Conservation (phyloP, 73 alveolate genomes). For the Tetrahymena thermophila region DNA sequence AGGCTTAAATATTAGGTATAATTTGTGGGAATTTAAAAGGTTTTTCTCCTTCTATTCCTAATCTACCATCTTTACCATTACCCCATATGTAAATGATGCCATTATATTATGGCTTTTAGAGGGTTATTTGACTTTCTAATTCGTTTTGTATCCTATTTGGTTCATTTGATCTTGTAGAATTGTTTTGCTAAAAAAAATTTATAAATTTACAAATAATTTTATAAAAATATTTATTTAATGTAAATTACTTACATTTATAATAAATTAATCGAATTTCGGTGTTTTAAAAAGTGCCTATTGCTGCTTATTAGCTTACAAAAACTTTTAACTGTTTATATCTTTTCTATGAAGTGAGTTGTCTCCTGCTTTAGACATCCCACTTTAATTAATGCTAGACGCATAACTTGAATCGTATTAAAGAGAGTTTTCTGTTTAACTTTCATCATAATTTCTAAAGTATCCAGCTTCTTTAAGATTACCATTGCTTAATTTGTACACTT, state of each 20-base stretch:
- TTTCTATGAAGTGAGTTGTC: not conserved
- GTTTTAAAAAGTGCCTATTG: not conserved
- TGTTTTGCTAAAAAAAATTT: not conserved
- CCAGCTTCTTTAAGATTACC: not conserved
- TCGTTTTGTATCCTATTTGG: not conserved
- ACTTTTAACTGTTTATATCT: not conserved
- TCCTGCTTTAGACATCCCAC: not conserved
- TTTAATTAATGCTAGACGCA: not conserved
- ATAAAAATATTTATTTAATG: too few species aligned
- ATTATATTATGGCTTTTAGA: not conserved
- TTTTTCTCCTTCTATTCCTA: not conserved
- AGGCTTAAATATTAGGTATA: not conserved
- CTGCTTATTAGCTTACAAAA: not conserved
- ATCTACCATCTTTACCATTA: not conserved
- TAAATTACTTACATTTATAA: not conserved
- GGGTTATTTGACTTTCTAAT: not conserved
- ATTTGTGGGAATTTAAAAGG: not conserved
- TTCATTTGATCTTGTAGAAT: not conserved
- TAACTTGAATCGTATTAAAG: not conserved
- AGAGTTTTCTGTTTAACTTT: not conserved
- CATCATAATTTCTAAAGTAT: not conserved
- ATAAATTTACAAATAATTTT: too few species aligned
- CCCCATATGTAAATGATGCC: not conserved
- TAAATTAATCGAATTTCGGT: not conserved
- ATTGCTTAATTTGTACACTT: not conserved